phyloP scores from a whole-genome alignment of 2,329 filamentous ascomycete genomes.

The Cyphellophora europaea region DNA sequence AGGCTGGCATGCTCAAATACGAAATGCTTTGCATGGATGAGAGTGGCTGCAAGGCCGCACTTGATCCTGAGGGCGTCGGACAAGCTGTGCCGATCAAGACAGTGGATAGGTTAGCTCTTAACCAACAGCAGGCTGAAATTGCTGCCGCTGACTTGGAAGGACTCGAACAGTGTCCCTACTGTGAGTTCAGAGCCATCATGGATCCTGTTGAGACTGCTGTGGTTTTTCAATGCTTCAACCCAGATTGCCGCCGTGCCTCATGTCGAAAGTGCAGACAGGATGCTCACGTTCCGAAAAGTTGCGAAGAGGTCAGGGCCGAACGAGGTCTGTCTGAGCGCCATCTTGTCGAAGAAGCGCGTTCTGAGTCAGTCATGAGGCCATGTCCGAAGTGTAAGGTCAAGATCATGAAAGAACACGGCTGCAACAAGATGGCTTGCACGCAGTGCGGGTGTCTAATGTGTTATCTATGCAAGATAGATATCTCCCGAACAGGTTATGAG shows the following conservation, averaged over 20 bases:
- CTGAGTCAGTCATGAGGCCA: constrained; percentile 62
- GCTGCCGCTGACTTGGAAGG: constrained; percentile 62
- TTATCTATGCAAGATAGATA: constrained; percentile 53
- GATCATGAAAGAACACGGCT: constrained; percentile 70
- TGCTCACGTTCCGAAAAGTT: constrained; percentile 64
- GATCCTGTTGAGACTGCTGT: constrained; percentile 57
- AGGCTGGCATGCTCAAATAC: constrained; percentile 61
- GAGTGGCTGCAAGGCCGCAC: constrained; percentile 50
- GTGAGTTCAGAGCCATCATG: constrained; percentile 68
- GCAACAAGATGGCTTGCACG: constrained; percentile 74
- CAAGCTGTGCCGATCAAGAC: constrained; percentile 33
- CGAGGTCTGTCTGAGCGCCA: constrained; percentile 54
- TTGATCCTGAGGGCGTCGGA: constrained; percentile 12
- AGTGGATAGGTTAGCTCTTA: constrained; percentile 53
- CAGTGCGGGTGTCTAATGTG: constrained; percentile 48
- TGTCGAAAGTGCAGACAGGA: constrained; percentile 60
- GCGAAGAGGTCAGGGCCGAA: constrained; percentile 56
- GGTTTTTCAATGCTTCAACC: constrained; percentile 64
- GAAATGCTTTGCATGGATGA: constrained; percentile 61
- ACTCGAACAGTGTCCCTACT: constrained; percentile 71
- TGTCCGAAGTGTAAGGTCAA: constrained; percentile 60
- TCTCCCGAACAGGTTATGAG: constrained; percentile 46
- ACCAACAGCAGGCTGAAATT: constrained; percentile 63
- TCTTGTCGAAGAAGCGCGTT: constrained; percentile 75
- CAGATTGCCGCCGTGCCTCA: constrained; percentile 53